A percentile compares a stretch with the other conserved stretches of the same genome.
Conservation (phyloP, 352 stramenopile species). For the Phytophthora foliorum region DNA sequence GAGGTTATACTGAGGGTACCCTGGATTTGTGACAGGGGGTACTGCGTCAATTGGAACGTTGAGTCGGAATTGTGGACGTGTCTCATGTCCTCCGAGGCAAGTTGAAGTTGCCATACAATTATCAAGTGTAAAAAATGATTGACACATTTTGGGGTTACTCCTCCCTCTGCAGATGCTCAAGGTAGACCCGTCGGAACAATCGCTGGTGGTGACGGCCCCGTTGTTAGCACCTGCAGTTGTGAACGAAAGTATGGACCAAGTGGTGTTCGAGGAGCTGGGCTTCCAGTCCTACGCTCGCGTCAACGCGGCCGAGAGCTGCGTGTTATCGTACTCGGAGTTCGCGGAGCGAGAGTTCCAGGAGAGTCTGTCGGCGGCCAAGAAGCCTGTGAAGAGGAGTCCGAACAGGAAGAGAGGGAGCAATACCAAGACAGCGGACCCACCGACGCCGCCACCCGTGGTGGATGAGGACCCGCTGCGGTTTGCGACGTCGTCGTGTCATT, state of each 20-base stretch:
- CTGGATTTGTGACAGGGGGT: constrained; percentile 52
- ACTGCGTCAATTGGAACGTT: constrained; percentile 87
- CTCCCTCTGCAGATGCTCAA: constrained; percentile 63
- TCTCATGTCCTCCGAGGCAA: constrained; percentile 58
- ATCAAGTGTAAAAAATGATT: not conserved
- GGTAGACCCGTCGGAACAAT: constrained; percentile 56
- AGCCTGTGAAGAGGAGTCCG: constrained; percentile 30
- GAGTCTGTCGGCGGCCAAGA: constrained; percentile 1
- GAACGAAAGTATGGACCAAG: constrained; percentile 80
- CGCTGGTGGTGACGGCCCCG: constrained; percentile 68
- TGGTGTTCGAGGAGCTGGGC: constrained; percentile 83
- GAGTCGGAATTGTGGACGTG: constrained; percentile 70
- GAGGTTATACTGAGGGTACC: constrained; percentile 36
- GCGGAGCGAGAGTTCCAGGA: constrained; percentile 36
- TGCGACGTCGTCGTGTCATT: constrained; percentile 62
- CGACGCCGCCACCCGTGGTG: not conserved
- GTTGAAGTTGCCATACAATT: constrained; percentile 20
- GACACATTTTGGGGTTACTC: not conserved
- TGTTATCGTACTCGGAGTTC: constrained; percentile 65
- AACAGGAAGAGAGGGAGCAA: constrained; percentile 29
- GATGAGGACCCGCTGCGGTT: constrained; percentile 46
- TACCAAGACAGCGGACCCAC: not conserved
- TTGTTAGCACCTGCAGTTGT: constrained; percentile 64
- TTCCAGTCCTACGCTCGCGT: constrained; percentile 69
- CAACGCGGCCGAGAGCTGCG: constrained; percentile 64